Evolutionary conservation across 2,329 filamentous ascomycete genomes (phyloP).

Genomic region (Clonostachys rhizophaga): DNA sequence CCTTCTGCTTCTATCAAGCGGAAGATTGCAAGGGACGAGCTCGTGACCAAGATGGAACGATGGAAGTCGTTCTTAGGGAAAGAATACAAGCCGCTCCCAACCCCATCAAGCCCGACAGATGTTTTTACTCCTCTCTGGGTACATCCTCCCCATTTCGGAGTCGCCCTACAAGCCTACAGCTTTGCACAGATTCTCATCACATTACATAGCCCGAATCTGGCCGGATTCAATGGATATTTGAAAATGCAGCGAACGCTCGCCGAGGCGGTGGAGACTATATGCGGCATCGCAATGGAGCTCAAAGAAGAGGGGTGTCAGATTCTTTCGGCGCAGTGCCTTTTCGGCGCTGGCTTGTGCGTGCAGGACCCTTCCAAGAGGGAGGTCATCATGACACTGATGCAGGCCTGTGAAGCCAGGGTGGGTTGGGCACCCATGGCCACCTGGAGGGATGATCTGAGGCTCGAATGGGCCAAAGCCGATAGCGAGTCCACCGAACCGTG

Average conservation of each 20-base stretch:
- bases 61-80: constrained; percentile 24
- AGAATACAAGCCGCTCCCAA: constrained; percentile 33
- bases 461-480: constrained; percentile 18
- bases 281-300: constrained; percentile 41
- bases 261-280: constrained; percentile 24
- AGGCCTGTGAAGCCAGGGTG: constrained; percentile 23
- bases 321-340: constrained; percentile 36
- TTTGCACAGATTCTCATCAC: constrained; percentile 45
- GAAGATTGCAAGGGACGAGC: neutral
- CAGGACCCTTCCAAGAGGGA: constrained; percentile 25
- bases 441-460: constrained; percentile 21
- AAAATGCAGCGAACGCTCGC: constrained; percentile 16
- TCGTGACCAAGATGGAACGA: constrained; percentile 14
- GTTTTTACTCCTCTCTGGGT: constrained; percentile 42
- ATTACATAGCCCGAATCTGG: constrained; percentile 11
- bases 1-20: constrained; percentile 10
- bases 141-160: constrained; percentile 39
- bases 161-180: constrained; percentile 45
- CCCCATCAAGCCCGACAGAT: constrained; percentile 11
- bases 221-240: constrained; percentile 34
- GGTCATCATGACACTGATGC: constrained; percentile 26
- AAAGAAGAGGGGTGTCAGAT: constrained; percentile 32
- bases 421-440: constrained; percentile 29
- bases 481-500: neutral
- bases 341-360: constrained; percentile 33